Evolutionary conservation across 768 basidiomycete species (phyloP), one percentile per base, ranked within the genome.

Genomic region (Calvatia gigantea): DNA sequence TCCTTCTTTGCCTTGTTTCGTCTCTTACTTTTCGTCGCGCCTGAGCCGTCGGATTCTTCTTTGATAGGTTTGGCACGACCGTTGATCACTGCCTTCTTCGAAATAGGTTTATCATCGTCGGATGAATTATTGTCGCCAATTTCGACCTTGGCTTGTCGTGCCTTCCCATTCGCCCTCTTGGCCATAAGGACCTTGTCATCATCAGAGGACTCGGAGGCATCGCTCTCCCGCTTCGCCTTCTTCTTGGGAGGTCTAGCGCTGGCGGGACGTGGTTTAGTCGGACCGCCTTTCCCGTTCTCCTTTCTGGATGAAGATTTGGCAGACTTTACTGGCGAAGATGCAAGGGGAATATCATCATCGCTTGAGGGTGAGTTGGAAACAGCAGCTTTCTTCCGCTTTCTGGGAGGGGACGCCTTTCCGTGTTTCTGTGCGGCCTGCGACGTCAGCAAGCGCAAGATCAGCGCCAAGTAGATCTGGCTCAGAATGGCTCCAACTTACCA

Each of bases 321-420:
- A 37, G 69, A 49, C 53, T 89, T 90, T 3, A 73, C 76, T 17
- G 87, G 87, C 35, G 89, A 88, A 25, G 87, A 86, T 46, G 87
- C 84, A 35, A 89, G 78, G 50, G 87, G 87, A 15, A 73, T 74
- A 53, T 90, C 87, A 60, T 91, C 86, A 43, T 89, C 87, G 58
- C 82, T 84, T 58, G 84, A 86, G 27, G 84, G 87, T 48, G 84
- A 79, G 56, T 80, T 79, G 19, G 74, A 75, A 57, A 77, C 76
- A 25, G 72, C 66, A 23, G 74, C 70, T 63, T 81, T 82, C 73
- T 85, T 86, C 65, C 86, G 82, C 72, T 91, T 91, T 58, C 73
- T 58, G 45, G 73, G 45, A 68, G 62, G 45, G 70, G 65, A 64
- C 61, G 74, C 71, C 35, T 76, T 70, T 67, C 81, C 79, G 27